phyloP scores from a whole-genome alignment of 345 rosid species.

The Salix koriyanagi region DNA sequence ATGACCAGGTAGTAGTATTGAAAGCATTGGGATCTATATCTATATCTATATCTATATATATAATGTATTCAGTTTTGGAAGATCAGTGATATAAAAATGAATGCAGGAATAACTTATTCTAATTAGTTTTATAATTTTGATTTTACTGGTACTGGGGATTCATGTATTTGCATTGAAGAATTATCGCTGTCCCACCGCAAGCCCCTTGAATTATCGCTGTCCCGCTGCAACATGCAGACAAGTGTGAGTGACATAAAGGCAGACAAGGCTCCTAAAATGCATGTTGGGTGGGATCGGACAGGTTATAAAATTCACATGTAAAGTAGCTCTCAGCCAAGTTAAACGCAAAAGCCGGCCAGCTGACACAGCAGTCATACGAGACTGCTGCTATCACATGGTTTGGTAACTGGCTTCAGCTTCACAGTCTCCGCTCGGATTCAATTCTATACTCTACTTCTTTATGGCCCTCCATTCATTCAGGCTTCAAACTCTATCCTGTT shows the following conservation, averaged over 20 bases:
- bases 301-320: background rate
- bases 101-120: background rate
- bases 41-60: background rate
- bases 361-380: conserved; percentile 6
- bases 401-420: background rate
- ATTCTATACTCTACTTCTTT: background rate
- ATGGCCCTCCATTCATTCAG: background rate
- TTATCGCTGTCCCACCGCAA: background rate
- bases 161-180: background rate
- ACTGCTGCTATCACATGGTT: background rate
- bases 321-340: conserved; percentile 10
- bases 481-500: background rate
- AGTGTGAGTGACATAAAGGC: background rate
- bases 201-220: background rate
- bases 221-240: background rate
- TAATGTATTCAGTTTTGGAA: background rate
- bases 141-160: background rate
- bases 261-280: background rate
- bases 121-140: background rate
- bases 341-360: background rate
- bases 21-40: background rate
- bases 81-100: background rate
- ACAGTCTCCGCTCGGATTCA: background rate
- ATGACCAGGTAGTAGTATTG: background rate
- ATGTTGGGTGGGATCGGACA: background rate